phyloP scores from a whole-genome alignment of 2,329 filamentous ascomycete species.

The Capronia americana region DNA sequence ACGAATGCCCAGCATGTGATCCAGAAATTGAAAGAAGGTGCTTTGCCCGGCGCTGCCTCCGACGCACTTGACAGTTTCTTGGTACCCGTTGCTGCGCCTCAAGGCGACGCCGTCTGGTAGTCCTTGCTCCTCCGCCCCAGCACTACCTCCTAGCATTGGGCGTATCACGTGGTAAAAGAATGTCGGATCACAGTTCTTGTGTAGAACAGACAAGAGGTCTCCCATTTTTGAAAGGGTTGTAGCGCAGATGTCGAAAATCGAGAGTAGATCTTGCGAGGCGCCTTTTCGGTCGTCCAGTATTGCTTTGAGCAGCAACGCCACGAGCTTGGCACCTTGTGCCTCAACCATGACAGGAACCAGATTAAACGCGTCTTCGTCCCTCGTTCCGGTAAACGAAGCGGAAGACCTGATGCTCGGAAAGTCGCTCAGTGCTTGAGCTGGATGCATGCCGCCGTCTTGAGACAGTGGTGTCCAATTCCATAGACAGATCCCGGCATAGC shows the following conservation, averaged over 20 bases:
- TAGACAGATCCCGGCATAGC: constrained; percentile 26
- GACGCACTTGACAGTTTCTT: constrained; percentile 12
- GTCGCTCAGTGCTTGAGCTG: constrained; percentile 14
- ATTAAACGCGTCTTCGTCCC: constrained; percentile 30
- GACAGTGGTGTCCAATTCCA: constrained; percentile 20
- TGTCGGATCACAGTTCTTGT: constrained; percentile 21
- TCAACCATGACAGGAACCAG: constrained; percentile 25
- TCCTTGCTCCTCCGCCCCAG: constrained; percentile 8
- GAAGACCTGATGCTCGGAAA: constrained; percentile 15
- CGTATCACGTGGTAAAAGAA: constrained; percentile 27
- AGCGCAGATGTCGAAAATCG: constrained; percentile 16
- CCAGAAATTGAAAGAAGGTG: constrained; percentile 30
- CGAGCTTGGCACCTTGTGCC: constrained; percentile 12
- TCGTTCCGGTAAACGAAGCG: constrained; percentile 26
- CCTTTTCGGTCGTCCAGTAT: constrained; percentile 7
- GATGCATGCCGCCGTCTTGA: neutral
- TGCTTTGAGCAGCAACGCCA: constrained; percentile 14
- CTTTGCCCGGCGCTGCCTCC: constrained; percentile 29
- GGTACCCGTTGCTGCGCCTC: constrained; percentile 6
- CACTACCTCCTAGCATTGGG: constrained; percentile 25
- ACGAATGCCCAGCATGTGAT: constrained; percentile 28
- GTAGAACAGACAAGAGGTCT: constrained; percentile 12
- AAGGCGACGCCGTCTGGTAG: constrained; percentile 18
- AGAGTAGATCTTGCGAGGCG: constrained; percentile 8
- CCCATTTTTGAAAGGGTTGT: constrained; percentile 20